Conservation (phyloP, 352 stramenopile genomes). For the Pythium vanterpoolii region DNA sequence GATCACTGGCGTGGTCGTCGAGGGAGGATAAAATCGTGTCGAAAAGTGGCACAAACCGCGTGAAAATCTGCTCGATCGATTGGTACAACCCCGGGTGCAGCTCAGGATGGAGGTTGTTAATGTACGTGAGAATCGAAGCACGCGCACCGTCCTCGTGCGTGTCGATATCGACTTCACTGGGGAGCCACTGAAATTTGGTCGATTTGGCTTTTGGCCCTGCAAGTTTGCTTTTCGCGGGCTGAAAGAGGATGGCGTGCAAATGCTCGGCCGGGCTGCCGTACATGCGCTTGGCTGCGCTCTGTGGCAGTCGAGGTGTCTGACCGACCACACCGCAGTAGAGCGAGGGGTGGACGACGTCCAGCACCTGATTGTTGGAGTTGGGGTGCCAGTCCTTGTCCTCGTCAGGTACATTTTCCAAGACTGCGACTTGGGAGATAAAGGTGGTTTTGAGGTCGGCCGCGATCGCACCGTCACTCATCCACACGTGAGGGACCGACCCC, state of each 20-base stretch:
- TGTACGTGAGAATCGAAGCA: slow-evolving; percentile 8
- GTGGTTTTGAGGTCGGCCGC: slow-evolving; percentile 19
- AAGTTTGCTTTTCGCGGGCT: slow-evolving; percentile 1
- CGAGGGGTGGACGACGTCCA: slow-evolving; percentile 59
- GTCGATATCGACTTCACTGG: slow-evolving; percentile 9
- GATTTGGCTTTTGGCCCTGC: slow-evolving; percentile 25
- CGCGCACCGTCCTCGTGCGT: neutral
- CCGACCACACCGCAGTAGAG: slow-evolving; percentile 54
- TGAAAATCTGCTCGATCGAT: slow-evolving; percentile 19
- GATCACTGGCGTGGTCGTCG: neutral
- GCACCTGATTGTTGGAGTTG: slow-evolving; percentile 34
- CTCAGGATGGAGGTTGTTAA: slow-evolving; percentile 30
- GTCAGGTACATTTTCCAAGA: slow-evolving; percentile 34
- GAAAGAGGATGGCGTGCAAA: slow-evolving; percentile 33
- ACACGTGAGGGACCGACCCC: slow-evolving; percentile 27
- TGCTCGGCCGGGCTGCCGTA: slow-evolving; percentile 19
- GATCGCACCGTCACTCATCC: slow-evolving; percentile 32
- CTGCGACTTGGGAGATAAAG: slow-evolving; percentile 25
- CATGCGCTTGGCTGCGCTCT: slow-evolving; percentile 4
- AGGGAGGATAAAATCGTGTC: slow-evolving; percentile 18
- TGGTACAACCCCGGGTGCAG: slow-evolving; percentile 17
- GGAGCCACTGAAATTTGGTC: slow-evolving; percentile 26
- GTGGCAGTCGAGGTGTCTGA: slow-evolving; percentile 20
- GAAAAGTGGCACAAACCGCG: slow-evolving; percentile 27
- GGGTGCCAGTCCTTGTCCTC: slow-evolving; percentile 37